Base-by-base conservation (phyloP, 1,284 basidiomycete genomes). In the Stereum hirsutum region DNA sequence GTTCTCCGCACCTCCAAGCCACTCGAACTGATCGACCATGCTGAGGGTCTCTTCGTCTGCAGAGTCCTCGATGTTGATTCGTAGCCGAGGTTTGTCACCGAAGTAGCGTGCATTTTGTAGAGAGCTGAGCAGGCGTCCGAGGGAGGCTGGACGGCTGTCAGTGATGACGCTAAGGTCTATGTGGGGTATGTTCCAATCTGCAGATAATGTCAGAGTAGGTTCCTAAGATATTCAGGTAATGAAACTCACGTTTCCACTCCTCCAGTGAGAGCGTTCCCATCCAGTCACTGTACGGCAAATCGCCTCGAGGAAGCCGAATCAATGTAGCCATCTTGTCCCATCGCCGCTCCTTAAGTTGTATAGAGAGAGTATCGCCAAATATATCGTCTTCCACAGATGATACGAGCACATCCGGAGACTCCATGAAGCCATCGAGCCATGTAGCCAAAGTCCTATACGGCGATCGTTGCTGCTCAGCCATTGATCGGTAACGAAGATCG, bases 81-180 rank as follows among this genome's bases (percentile, higher is more conserved):
- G 70, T 6, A 90, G 51, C 41, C 72, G 56, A 10, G 85, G 59
- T 8, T 54, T 55, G 59, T 89, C 84, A 4, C 86, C 85, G 49
- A 78, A 89, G 54, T 79, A 89, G 33, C 69, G 61, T 5, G 77
- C 75, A 3, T 50, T 56, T n/a, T 65, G 60, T 5, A 89, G 61
- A 0, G 88, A 90, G 5, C 56, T 49, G 7, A 91, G 57, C 1
- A 91, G 66, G 6, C 89, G 78, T 11, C 52, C 51, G 2, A 91
- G 71, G 1, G 89, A 90, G n/a, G 60, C 56, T 6, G 87, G 79
- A 39, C 89, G 70, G 54, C 85, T 70, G 48, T 88, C 79, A 0
- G 88, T 90, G 42, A 90, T 82, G 32, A 91, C 70, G 34, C 72
- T 75, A 32, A 90, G 59, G 27, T 85, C 81, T 21, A 90, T 62